phyloP scores from a whole-genome alignment of 805 yeast genomes.

The Sugiyamaella marilandica region DNA sequence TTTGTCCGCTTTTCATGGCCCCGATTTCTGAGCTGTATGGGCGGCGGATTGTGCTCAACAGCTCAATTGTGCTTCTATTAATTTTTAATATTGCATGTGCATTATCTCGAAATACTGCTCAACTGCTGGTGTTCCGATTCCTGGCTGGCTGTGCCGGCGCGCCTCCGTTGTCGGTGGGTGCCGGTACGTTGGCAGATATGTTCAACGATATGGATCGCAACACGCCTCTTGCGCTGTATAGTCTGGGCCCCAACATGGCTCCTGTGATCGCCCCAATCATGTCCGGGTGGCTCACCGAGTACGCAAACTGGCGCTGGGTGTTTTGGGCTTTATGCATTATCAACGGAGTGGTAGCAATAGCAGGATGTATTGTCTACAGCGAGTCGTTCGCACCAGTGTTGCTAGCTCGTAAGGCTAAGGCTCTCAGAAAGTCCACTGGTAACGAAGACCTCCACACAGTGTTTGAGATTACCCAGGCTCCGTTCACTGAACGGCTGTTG shows the following conservation, averaged over 20 bases:
- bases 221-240: conserved; percentile 51
- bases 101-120: conserved; percentile 50
- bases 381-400: conserved; percentile 60
- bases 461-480: conserved; percentile 39
- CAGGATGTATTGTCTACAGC: conserved; percentile 42
- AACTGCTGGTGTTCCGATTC: conserved; percentile 54
- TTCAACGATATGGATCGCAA: conserved; percentile 49
- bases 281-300: conserved; percentile 52
- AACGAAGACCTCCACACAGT: conserved; percentile 54
- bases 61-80: conserved; percentile 44
- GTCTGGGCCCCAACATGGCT: conserved; percentile 57
- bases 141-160: conserved; percentile 65
- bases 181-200: conserved; percentile 62
- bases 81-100: conserved; percentile 51
- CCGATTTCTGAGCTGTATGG: conserved; percentile 69
- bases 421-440: conserved; percentile 49
- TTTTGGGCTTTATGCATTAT: conserved; percentile 54
- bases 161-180: conserved; percentile 64
- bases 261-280: conserved; percentile 47
- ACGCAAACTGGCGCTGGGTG: conserved; percentile 56
- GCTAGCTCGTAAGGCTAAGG: conserved; percentile 43
- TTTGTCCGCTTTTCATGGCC: conserved; percentile 60
- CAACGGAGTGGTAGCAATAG: conserved; percentile 44
- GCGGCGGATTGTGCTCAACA: conserved; percentile 49
- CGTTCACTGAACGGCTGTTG: conserved; percentile 20